Evolutionary conservation across 768 basidiomycete species (phyloP).

Genomic region (Auriscalpium vulgare): DNA sequence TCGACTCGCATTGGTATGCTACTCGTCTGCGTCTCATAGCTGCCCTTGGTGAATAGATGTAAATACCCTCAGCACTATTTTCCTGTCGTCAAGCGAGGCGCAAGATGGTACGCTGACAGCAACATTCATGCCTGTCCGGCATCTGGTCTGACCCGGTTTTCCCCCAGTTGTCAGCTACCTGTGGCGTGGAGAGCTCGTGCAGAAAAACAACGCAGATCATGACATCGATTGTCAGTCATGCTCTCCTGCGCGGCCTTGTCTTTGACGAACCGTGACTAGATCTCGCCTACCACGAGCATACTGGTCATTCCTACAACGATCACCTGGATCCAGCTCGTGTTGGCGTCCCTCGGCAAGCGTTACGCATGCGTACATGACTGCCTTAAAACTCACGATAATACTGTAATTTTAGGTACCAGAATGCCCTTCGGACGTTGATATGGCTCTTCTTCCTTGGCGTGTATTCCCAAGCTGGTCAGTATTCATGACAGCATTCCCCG

Average conservation of each 20-base stretch:
- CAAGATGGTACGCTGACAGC: constrained; percentile 52
- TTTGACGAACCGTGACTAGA: constrained; percentile 33
- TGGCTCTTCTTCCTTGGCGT: constrained; percentile 74
- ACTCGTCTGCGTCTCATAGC: constrained; percentile 2
- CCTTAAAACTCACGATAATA: background rate
- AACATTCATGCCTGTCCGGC: background rate
- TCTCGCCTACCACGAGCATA: constrained; percentile 53
- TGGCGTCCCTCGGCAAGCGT: constrained; percentile 61
- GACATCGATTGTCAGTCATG: constrained; percentile 65
- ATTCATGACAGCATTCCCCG: background rate
- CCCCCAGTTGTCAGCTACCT: constrained; percentile 64
- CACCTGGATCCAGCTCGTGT: constrained; percentile 73
- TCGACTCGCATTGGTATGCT: constrained; percentile 78
- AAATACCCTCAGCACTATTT: constrained; percentile 49
- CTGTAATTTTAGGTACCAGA: constrained; percentile 59
- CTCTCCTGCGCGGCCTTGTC: background rate
- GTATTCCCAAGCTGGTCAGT: constrained; percentile 77
- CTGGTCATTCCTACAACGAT: constrained; percentile 49
- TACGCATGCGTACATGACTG: background rate
- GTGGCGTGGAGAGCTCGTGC: constrained; percentile 80
- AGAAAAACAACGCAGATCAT: constrained; percentile 63
- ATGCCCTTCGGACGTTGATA: constrained; percentile 65
- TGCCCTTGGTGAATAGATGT: background rate
- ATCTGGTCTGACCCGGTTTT: background rate
- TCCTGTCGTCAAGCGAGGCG: constrained; percentile 78